Percentiles rank a stretch among this genome's conserved stretches.
phyloP scores from a whole-genome alignment of 129 eudicot genomes.

The Calendula officinalis region DNA sequence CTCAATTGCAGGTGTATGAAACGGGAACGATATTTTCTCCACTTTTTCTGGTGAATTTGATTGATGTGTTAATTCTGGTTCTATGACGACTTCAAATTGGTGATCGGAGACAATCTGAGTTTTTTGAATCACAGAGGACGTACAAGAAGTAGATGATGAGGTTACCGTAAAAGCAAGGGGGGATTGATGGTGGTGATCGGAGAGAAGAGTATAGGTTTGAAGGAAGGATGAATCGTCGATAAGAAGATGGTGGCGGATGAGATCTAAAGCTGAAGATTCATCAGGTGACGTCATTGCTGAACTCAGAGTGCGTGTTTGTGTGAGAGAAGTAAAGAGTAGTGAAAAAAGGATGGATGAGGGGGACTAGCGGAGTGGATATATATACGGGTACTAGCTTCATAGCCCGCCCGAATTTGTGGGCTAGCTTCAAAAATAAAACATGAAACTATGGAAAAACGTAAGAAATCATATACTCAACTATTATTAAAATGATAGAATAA shows the following conservation, averaged over 20 bases:
- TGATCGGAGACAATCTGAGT: slow-evolving; percentile 9
- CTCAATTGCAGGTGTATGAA: not conserved
- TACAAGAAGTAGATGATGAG: slow-evolving; percentile 11
- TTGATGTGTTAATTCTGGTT: not conserved
- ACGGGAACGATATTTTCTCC: not conserved
- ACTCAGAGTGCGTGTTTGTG: not conserved
- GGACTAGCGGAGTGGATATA: slow-evolving; percentile 16
- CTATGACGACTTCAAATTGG: not conserved
- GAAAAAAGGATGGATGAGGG: not conserved
- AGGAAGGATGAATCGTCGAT: slow-evolving; percentile 40
- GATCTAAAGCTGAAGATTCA: slow-evolving; percentile 42
- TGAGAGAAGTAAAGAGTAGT: slow-evolving; percentile 5
- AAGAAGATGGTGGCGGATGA: slow-evolving; percentile 60
- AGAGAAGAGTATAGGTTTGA: slow-evolving; percentile 27
- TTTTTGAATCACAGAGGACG: slow-evolving; percentile 8
- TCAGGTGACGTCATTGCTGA: slow-evolving; percentile 32
- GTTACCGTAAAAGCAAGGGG: not conserved
- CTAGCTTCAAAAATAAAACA: too few species aligned
- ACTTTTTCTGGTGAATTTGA: slow-evolving; percentile 8
- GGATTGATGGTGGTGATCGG: slow-evolving; percentile 14
- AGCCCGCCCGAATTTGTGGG: too few species aligned
- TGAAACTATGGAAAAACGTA: too few species aligned
- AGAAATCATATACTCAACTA: too few species aligned
- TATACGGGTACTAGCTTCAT: too few species aligned
- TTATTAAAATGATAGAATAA: too few species aligned